Percentiles rank a stretch among this genome's conserved stretches.
Evolutionary conservation across 441 rosid genomes (phyloP).

Genomic region (Manihot esculenta): DNA sequence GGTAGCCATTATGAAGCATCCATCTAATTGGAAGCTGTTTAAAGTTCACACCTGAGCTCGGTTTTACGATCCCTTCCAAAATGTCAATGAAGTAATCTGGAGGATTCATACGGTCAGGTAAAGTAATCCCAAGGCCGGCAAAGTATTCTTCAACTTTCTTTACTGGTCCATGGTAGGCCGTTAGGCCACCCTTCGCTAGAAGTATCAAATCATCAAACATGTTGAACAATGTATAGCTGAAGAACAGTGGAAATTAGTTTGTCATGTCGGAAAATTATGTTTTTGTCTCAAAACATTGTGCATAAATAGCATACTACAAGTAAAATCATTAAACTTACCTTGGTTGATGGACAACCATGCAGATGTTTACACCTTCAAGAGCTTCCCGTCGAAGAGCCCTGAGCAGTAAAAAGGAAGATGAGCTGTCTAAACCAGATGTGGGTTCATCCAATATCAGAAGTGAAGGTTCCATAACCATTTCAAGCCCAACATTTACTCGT

Average conservation of each 20-base stretch:
- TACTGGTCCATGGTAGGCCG: constrained; percentile 85
- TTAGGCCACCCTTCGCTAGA: constrained; percentile 92
- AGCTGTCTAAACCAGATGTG: constrained; percentile 98
- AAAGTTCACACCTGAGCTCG: constrained; percentile 51
- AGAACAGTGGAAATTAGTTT: too few relatives aligned
- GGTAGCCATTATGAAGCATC: constrained; percentile 96
- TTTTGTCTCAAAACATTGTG: background rate
- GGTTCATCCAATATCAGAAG: constrained; percentile 94
- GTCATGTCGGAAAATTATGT: too few relatives aligned
- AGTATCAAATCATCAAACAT: constrained; percentile 98
- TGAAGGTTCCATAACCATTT: constrained; percentile 99
- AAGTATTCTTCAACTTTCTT: constrained; percentile 92
- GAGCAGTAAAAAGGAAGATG: constrained; percentile 87
- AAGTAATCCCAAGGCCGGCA: constrained; percentile 64
- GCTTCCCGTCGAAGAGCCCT: constrained; percentile 98
- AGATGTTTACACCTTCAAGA: constrained; percentile 94
- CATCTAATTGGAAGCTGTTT: constrained; percentile 88
- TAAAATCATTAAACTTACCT: constrained; percentile 42
- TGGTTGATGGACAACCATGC: constrained; percentile 96
- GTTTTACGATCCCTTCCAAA: constrained; percentile 85
- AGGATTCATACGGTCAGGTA: constrained; percentile 92
- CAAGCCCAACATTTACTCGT: constrained; percentile 96
- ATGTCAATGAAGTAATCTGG: constrained; percentile 97
- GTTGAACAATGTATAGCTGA: constrained; percentile 81
- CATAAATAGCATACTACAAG: background rate